These are phyloP conservation scores for Xylaria intraflava DNA, from an alignment of 495 filamentous ascomycete genomes.

Conservation along the genomic window DNA sequence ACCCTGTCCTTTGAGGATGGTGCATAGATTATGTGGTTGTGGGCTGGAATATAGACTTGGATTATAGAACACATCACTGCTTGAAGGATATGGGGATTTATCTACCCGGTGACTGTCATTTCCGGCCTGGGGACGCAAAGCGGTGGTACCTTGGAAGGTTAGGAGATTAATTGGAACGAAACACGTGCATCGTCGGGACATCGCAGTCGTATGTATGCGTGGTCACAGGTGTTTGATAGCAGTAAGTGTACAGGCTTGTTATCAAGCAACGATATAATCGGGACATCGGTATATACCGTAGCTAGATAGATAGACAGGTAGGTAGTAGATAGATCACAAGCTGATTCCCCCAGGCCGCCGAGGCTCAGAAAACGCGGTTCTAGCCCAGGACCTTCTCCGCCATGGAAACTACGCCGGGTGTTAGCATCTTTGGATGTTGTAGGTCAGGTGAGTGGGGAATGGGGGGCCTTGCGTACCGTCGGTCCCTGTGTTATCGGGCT, in stretches of 20 bases:
- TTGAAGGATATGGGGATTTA: no score
- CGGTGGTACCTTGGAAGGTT: no score
- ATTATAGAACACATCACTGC: no score
- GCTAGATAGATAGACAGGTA: neutral
- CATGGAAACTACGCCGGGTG: conserved; percentile 48
- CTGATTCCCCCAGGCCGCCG: neutral
- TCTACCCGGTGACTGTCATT: no score
- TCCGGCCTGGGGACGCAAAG: no score
- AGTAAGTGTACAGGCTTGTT: neutral
- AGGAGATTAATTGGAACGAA: no score
- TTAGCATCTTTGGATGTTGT: neutral
- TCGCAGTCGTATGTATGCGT: neutral
- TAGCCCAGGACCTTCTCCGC: conserved; percentile 67
- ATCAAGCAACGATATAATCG: conserved; percentile 3
- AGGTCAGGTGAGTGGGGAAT: neutral
- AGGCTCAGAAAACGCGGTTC: conserved; percentile 6
- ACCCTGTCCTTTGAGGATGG: no score
- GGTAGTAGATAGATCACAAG: neutral
- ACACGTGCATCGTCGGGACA: neutral
- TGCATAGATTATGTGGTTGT: no score
- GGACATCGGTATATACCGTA: neutral
- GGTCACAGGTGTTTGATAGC: no score
- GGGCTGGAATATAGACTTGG: no score
- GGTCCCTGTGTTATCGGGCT: conserved; percentile 90
- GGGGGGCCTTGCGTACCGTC: conserved; percentile 50